A percentile compares a stretch with the other conserved stretches of the same genome.
phyloP scores from a whole-genome alignment of 176 grass and related monocot species.

The Juncus inflexus region DNA sequence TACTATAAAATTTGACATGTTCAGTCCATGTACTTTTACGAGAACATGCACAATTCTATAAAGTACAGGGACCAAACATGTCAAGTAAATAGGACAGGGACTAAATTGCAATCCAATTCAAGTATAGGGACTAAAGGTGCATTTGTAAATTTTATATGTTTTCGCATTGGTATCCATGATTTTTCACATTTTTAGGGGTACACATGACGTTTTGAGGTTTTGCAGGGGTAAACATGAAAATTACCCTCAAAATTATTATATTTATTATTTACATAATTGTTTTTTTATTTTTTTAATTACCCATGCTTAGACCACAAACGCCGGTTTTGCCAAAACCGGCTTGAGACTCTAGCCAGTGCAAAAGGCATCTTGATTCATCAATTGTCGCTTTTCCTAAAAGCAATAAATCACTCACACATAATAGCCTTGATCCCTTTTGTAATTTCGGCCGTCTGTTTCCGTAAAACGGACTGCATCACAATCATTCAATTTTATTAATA shows the following conservation, averaged over 20 bases:
- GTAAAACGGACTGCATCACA: constrained; percentile 77
- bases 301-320: constrained; percentile 97
- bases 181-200: too few species aligned
- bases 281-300: constrained; percentile 29
- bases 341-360: constrained; percentile 86
- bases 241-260: not conserved
- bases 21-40: too few species aligned
- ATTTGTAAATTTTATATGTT: too few species aligned
- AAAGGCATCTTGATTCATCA: constrained; percentile 84
- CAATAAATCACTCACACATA: constrained; percentile 85
- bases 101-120: too few species aligned
- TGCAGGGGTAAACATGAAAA: constrained; percentile 5
- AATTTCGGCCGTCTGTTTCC: constrained; percentile 78
- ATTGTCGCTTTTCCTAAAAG: constrained; percentile 94
- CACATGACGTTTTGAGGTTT: too few species aligned
- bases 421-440: constrained; percentile 77
- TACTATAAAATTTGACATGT: too few species aligned
- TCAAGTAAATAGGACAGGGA: too few species aligned
- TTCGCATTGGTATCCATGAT: too few species aligned
- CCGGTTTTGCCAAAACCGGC: constrained; percentile 86
- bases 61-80: too few species aligned
- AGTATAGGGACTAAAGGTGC: too few species aligned
- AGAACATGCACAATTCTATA: too few species aligned
- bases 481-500: constrained; percentile 24
- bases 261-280: not conserved